phyloP scores from a whole-genome alignment of 1,284 basidiomycete species.

The Omphalotus olearius region DNA sequence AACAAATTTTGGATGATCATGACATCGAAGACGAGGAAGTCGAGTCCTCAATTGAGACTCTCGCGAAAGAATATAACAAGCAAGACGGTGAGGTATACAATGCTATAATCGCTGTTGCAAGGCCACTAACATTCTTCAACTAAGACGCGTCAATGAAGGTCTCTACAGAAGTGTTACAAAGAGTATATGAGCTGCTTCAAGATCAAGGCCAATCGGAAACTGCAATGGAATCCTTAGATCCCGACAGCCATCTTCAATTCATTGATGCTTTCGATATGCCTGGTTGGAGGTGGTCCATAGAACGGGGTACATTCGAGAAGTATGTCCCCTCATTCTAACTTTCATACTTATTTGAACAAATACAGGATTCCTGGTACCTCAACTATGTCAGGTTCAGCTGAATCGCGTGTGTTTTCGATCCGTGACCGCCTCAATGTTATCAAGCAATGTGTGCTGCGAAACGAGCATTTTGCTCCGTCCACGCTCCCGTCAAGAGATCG shows the following conservation, averaged over 20 bases:
- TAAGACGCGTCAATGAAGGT: conserved; percentile 80
- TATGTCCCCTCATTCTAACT: conserved; percentile 28
- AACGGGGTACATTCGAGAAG: conserved; percentile 84
- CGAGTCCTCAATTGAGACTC: conserved; percentile 75
- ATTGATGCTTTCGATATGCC: conserved; percentile 96
- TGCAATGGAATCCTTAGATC: conserved; percentile 69
- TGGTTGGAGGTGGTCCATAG: conserved; percentile 81
- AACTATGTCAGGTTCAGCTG: conserved; percentile 74
- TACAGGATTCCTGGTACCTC: conserved; percentile 44
- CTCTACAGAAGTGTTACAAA: conserved; percentile 63
- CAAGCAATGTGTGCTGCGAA: conserved; percentile 84
- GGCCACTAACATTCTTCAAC: neutral
- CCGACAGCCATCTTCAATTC: conserved; percentile 81
- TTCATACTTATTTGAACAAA: conserved; percentile 16
- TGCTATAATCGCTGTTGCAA: conserved; percentile 12
- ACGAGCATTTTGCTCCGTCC: conserved; percentile 95
- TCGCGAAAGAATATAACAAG: conserved; percentile 88
- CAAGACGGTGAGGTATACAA: conserved; percentile 68
- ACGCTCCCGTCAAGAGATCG: conserved; percentile 85
- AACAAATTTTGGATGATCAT: conserved; percentile 63
- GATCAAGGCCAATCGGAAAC: conserved; percentile 59
- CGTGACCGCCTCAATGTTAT: conserved; percentile 86
- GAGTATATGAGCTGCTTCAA: conserved; percentile 82
- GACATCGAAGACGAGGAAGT: conserved; percentile 70
- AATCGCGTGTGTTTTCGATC: conserved; percentile 71